Evolutionary conservation across 352 stramenopile species (phyloP).

Genomic region (Pythium plurisporium): DNA sequence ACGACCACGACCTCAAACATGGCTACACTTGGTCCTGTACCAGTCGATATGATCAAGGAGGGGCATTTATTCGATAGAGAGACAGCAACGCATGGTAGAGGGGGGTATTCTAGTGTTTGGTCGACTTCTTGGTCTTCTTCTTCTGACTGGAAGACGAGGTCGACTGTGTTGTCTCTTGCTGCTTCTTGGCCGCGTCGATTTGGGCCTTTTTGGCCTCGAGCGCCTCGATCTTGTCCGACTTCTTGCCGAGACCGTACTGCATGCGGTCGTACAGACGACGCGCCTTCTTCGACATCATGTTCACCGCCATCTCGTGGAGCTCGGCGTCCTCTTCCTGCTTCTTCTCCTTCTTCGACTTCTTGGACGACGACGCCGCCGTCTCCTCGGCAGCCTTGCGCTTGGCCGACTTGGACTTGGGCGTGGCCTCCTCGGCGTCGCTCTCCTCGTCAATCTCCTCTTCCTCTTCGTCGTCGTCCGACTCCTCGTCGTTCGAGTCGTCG

Average conservation of each 20-base stretch:
- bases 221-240: conserved; percentile 81
- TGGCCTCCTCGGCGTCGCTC: conserved; percentile 31
- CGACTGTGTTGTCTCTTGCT: conserved; percentile 8
- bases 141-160: conserved; percentile 6
- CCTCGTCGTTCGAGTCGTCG: conserved; percentile 27
- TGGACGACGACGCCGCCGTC: conserved; percentile 14
- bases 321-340: conserved; percentile 27
- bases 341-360: conserved; percentile 55
- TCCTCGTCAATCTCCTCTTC: conserved; percentile 44
- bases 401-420: conserved; percentile 26
- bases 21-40: too few relatives aligned
- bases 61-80: conserved; percentile 2
- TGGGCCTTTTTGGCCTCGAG: conserved; percentile 76
- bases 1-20: background rate
- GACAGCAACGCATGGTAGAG: conserved; percentile 10
- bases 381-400: conserved; percentile 43
- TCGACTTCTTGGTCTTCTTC: conserved; percentile 14
- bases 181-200: conserved; percentile 62
- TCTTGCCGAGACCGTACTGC: conserved; percentile 89
- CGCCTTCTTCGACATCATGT: conserved; percentile 92
- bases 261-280: conserved; percentile 90
- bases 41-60: too few relatives aligned
- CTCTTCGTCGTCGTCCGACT: conserved; percentile 34
- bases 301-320: conserved; percentile 61
- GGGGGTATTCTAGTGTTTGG: conserved; percentile 17